Percentiles rank a stretch among this genome's conserved stretches.
Evolutionary conservation across 148 eudicot genomes (phyloP).

Genomic region (Silene latifolia): DNA sequence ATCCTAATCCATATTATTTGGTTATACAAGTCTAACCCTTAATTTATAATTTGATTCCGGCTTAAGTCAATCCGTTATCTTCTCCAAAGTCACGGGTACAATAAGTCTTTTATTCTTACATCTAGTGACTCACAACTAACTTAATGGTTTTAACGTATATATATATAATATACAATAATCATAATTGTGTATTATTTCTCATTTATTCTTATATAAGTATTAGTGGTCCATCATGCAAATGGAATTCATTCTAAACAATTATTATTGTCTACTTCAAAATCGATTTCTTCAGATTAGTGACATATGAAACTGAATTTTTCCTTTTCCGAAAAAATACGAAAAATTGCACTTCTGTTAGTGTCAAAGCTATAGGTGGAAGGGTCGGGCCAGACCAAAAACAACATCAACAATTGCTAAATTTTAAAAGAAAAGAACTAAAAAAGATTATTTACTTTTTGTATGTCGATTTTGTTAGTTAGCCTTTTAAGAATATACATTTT

Average conservation of each 20-base stretch:
- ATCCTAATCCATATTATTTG: conserved; percentile 15
- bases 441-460: no score
- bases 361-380: no score
- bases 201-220: neutral
- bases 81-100: conserved; percentile 12
- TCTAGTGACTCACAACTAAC: conserved; percentile 25
- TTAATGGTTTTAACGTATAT: conserved; percentile 5
- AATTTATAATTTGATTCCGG: conserved; percentile 18
- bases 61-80: conserved; percentile 27
- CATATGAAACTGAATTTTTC: neutral
- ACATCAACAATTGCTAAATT: no score
- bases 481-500: no score
- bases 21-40: conserved; percentile 14
- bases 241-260: neutral
- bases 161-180: neutral
- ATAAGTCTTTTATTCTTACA: neutral
- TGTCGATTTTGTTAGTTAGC: no score
- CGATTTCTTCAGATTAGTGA: neutral
- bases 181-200: neutral
- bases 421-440: no score
- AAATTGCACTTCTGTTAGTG: no score
- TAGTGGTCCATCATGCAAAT: neutral
- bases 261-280: neutral
- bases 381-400: no score
- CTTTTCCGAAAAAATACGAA: no score